A percentile compares a stretch with the other conserved stretches of the same genome.
These are phyloP conservation scores for Petunia secreta DNA, from an alignment of 257 asterid genomes.

Conservation along the genomic window DNA sequence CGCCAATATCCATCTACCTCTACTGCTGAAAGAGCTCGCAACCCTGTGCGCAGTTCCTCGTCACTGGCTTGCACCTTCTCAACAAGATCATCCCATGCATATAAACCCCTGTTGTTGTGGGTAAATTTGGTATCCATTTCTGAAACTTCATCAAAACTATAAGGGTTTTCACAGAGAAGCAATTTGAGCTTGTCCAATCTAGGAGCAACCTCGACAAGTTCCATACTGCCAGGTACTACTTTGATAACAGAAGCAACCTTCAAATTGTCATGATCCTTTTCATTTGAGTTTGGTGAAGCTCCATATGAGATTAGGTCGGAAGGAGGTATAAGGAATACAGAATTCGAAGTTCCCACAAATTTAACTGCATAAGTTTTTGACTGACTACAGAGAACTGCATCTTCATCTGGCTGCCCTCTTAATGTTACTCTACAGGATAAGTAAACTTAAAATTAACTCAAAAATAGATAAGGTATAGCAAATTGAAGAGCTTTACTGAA, in stretches of 20 bases:
- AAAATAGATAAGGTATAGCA: constrained; percentile 18
- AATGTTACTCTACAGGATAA: constrained; percentile 59
- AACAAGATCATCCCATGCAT: constrained; percentile 80
- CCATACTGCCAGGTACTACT: constrained; percentile 84
- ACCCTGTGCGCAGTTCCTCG: constrained; percentile 63
- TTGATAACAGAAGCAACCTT: constrained; percentile 66
- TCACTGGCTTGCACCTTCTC: constrained; percentile 83
- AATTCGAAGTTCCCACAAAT: constrained; percentile 93
- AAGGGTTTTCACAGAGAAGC: constrained; percentile 81
- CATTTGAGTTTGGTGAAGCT: constrained; percentile 31
- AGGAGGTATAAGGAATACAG: constrained; percentile 88
- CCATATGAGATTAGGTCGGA: constrained; percentile 33
- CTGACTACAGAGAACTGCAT: constrained; percentile 83
- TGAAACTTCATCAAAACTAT: constrained; percentile 54
- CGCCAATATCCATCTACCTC: constrained; percentile 93
- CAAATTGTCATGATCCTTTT: constrained; percentile 41
- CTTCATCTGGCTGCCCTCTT: constrained; percentile 95
- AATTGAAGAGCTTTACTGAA: neutral
- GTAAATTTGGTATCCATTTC: constrained; percentile 58
- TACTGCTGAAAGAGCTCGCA: constrained; percentile 63
- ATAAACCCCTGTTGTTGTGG: constrained; percentile 46
- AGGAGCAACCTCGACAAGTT: constrained; percentile 87
- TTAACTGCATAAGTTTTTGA: constrained; percentile 88
- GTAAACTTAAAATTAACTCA: neutral
- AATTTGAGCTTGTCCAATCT: constrained; percentile 72